Evolutionary conservation across 805 yeast species (phyloP).

Genomic region (Clavispora vitiphila): DNA sequence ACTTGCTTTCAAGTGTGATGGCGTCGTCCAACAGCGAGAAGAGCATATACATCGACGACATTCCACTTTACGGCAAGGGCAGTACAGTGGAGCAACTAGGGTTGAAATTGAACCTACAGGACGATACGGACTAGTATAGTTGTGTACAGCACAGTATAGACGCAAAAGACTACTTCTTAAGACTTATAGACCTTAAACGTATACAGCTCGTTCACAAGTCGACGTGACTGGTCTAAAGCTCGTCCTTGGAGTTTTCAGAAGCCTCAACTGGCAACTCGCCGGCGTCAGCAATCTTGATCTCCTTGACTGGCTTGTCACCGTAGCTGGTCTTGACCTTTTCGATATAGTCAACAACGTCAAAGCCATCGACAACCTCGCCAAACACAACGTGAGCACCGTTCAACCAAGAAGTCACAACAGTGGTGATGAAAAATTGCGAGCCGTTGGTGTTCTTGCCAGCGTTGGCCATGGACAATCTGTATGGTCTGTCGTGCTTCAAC

Average conservation of each 20-base stretch:
- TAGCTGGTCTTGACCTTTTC: constrained; percentile 66
- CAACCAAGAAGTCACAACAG: constrained; percentile 87
- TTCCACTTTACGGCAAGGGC: constrained; percentile 36
- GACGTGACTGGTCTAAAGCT: constrained; percentile 16
- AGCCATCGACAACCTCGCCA: constrained; percentile 88
- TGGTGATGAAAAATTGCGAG: constrained; percentile 92
- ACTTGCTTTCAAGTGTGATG: constrained; percentile 22
- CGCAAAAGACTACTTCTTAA: too few relatives aligned
- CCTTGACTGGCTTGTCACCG: constrained; percentile 68
- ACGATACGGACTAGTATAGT: constrained; percentile 9
- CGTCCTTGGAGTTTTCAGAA: constrained; percentile 18
- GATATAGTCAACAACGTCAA: constrained; percentile 72
- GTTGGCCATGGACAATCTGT: constrained; percentile 73
- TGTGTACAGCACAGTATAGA: too few relatives aligned
- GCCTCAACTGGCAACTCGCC: constrained; percentile 53
- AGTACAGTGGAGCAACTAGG: constrained; percentile 35
- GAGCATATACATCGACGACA: constrained; percentile 32
- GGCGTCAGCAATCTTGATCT: constrained; percentile 58
- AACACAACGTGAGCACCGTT: constrained; percentile 95
- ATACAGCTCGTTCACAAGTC: too few relatives aligned
- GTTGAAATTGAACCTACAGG: constrained; percentile 22
- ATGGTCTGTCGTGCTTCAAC: constrained; percentile 65
- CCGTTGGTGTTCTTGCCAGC: constrained; percentile 80
- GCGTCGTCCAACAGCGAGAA: constrained; percentile 12
- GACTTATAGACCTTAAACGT: too few relatives aligned